phyloP scores from a whole-genome alignment of 371 early-diverging fungal species.

The Mucor piriformis region DNA sequence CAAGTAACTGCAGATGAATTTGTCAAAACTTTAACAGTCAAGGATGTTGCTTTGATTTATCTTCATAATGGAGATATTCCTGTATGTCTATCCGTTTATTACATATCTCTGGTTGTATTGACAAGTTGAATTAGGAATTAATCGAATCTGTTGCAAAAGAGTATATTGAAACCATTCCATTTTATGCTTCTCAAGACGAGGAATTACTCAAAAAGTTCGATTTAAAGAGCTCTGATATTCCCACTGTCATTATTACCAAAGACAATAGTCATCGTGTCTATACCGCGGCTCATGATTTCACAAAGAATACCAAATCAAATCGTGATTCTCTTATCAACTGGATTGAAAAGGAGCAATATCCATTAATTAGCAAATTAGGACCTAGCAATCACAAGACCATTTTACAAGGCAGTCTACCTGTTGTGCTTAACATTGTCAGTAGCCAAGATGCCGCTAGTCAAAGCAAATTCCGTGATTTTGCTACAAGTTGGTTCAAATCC shows the following conservation, averaged over 20 bases:
- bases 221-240: conserved; percentile 29
- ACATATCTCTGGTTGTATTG: too few species aligned
- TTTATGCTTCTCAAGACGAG: conserved; percentile 39
- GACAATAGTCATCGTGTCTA: conserved; percentile 33
- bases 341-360: conserved; percentile 46
- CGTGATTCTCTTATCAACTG: conserved; percentile 29
- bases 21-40: conserved; percentile 17
- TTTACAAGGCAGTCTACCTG: conserved; percentile 31
- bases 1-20: conserved; percentile 27
- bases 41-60: conserved; percentile 40
- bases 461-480: conserved; percentile 28
- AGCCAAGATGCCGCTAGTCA: conserved; percentile 16
- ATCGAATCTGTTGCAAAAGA: conserved; percentile 29
- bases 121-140: too few species aligned
- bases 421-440: conserved; percentile 33
- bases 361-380: conserved; percentile 35
- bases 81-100: conserved; percentile 2
- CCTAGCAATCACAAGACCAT: conserved; percentile 39
- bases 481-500: conserved; percentile 14
- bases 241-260: conserved; percentile 40
- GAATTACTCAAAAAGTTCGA: conserved; percentile 23
- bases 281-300: conserved; percentile 27
- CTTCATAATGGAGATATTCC: conserved; percentile 25
- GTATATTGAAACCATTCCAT: conserved; percentile 29
- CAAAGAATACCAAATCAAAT: conserved; percentile 22